These are phyloP conservation scores for Ogataea zsoltii DNA, from an alignment of 805 yeast species.

Conservation along the genomic window DNA sequence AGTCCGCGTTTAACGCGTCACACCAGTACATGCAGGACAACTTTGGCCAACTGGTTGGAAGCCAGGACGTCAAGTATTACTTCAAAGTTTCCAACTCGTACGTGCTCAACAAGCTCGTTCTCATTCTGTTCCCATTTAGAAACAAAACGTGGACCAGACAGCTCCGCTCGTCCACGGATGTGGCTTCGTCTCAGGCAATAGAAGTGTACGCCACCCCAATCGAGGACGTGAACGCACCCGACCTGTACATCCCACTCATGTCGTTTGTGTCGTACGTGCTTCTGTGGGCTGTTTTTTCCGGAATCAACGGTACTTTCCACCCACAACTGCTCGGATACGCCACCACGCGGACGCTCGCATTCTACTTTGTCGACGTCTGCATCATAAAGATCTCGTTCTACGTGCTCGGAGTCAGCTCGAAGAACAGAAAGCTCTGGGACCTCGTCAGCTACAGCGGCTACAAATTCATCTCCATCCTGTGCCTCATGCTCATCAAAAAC, in stretches of 20 bases:
- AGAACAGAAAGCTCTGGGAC: constrained; percentile 61
- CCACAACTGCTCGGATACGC: constrained; percentile 89
- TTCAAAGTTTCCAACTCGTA: constrained; percentile 91
- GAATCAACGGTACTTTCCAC: constrained; percentile 85
- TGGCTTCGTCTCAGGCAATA: constrained; percentile 32
- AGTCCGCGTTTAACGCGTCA: constrained; percentile 78
- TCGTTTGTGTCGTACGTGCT: constrained; percentile 85
- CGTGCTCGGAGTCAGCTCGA: constrained; percentile 67
- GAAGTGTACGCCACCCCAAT: constrained; percentile 68
- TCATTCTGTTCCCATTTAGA: constrained; percentile 83
- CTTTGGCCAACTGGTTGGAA: constrained; percentile 51
- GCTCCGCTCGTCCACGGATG: constrained; percentile 37
- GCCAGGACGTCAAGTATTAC: constrained; percentile 71
- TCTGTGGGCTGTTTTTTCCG: constrained; percentile 80
- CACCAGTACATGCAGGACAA: constrained; percentile 78
- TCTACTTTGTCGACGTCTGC: constrained; percentile 71
- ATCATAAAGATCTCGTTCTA: constrained; percentile 82
- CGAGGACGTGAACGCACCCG: constrained; percentile 93
- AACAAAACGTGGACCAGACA: constrained; percentile 81
- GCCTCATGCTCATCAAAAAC: constrained; percentile 54
- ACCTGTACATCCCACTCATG: constrained; percentile 94
- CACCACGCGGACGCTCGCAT: constrained; percentile 83
- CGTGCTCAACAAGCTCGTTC: constrained; percentile 68
- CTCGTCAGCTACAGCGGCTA: constrained; percentile 89
- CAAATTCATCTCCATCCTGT: constrained; percentile 80